phyloP scores from a whole-genome alignment of 441 rosid species.

The Populus hybrid region DNA sequence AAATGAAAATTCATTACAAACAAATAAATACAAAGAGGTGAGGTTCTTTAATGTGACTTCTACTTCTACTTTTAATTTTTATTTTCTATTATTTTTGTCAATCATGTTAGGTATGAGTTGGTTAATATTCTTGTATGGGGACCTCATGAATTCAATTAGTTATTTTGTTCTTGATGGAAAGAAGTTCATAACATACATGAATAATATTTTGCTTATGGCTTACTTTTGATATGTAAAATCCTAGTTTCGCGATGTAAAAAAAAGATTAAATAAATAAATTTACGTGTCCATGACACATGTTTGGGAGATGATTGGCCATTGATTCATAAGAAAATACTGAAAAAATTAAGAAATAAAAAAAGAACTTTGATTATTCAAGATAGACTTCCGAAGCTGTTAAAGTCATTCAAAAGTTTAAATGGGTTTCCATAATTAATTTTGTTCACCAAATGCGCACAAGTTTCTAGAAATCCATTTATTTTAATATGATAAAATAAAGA shows the following conservation, averaged over 20 bases:
- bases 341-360: background rate
- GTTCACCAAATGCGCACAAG: background rate
- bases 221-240: background rate
- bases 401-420: background rate
- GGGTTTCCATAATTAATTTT: background rate
- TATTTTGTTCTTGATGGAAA: too few species aligned
- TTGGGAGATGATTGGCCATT: background rate
- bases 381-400: background rate
- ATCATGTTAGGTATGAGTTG: too few species aligned
- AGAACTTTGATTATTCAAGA: background rate
- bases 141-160: too few species aligned
- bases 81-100: too few species aligned
- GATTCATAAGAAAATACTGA: background rate
- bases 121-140: too few species aligned
- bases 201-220: background rate
- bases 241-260: too few species aligned
- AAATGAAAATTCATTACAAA: too few species aligned
- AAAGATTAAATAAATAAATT: too few species aligned
- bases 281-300: background rate
- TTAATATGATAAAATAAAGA: background rate
- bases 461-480: background rate
- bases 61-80: too few species aligned
- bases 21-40: too few species aligned
- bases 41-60: too few species aligned
- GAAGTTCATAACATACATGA: too few species aligned